These are phyloP conservation scores for Sporormia fimetaria DNA, from an alignment of 495 filamentous ascomycete species.

Conservation along the genomic window DNA sequence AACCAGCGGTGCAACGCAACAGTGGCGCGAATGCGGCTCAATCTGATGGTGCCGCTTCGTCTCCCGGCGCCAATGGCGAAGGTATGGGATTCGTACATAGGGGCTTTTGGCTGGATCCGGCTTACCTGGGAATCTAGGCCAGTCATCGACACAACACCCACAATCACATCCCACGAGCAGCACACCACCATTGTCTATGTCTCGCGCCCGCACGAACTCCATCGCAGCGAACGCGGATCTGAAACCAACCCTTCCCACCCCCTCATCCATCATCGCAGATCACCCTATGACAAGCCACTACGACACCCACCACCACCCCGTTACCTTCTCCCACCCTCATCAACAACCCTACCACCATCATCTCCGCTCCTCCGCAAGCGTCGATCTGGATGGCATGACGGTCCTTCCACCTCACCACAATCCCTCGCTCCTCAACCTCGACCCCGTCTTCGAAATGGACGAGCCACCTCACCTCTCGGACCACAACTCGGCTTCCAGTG, in stretches of 20 bases:
- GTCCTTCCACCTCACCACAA: constrained; percentile 5
- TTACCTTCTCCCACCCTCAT: constrained; percentile 1
- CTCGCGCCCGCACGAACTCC: too few relatives aligned
- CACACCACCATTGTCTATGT: too few relatives aligned
- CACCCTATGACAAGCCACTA: not conserved
- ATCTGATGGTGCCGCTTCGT: not conserved
- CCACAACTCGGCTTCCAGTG: not conserved
- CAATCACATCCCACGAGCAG: constrained; percentile 4
- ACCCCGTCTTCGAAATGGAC: constrained; percentile 3
- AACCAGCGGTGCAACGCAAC: constrained; percentile 3
- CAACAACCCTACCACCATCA: not conserved
- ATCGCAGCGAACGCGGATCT: too few relatives aligned
- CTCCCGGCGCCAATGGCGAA: too few relatives aligned
- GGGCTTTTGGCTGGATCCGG: too few relatives aligned
- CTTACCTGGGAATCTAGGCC: too few relatives aligned
- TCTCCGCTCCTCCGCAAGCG: not conserved
- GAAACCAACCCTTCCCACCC: not conserved
- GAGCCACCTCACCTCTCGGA: not conserved
- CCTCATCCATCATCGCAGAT: not conserved
- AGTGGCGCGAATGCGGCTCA: not conserved
- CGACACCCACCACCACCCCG: too few relatives aligned
- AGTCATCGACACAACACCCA: not conserved
- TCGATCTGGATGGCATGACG: constrained; percentile 18
- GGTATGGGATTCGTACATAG: too few relatives aligned
- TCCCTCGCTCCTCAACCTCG: constrained; percentile 9